Base-by-base conservation (phyloP, 192 early-diverging fungal genomes). In the Polychytrium aggregatum region DNA sequence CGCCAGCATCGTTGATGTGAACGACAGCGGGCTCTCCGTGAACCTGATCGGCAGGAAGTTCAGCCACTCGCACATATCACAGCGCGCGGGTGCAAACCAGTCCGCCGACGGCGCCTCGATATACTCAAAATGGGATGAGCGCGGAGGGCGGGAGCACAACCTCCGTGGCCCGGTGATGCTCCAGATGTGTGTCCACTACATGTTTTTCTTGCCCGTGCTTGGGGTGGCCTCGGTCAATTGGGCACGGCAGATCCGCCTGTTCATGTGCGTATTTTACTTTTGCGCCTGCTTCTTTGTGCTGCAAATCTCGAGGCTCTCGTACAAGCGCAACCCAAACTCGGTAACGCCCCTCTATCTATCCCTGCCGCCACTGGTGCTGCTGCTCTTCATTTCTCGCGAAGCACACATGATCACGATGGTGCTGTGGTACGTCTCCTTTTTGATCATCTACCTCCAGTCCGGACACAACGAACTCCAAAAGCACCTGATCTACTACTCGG, bases 341-440 rank as follows among this genome's bases (percentile, higher is more conserved):
- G 24, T 51, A 14, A 18, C 54, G 1, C 52, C 59, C n/a, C 49
- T 69, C 44, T 69, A 69, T 45, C 9, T 62, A 3, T 69, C 67
- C 0, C 22, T 69, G 22, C 6, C 57, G 1, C 67, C 67, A 13
- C 66, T 69, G 22, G 43, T 13, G 14, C 28, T 50, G 37, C 24
- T 66, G 14, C 57, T 56, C 11, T 44, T 65, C 28, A 65, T 69
- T 33, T 66, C 67, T 3, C 53, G 67, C 8, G 63, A 69, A 35
- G 52, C 55, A 2, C 67, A 69, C 44, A 41, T 55, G 40, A 41
- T 69, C 11, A 59, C 44, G 11, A 62, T 65, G 46, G 46, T 65
- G 36, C 45, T 69, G 13, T 69, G 67, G 67, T 69, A 60, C 42
- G 43, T 57, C 16, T 52, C 57, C 27, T 62, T 69, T 51, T 37